A percentile compares a stretch with the other conserved stretches of the same genome.
Evolutionary conservation across 2,329 filamentous ascomycete genomes (phyloP).

Genomic region (Epicoccum sorghinum): DNA sequence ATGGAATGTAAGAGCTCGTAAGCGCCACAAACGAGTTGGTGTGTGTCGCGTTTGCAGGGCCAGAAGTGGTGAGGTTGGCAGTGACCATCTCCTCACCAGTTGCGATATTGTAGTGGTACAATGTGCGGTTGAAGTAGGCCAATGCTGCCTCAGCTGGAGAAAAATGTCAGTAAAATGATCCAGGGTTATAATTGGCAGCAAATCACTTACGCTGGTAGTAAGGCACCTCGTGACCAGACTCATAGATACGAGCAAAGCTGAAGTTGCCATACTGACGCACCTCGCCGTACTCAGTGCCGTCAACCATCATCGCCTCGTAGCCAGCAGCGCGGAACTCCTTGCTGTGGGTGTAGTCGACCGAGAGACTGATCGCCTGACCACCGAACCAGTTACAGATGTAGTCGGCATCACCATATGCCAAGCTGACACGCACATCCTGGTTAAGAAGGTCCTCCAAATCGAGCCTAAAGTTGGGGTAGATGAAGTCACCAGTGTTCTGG

Average conservation of each 20-base stretch:
- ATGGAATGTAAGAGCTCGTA: conserved; percentile 21
- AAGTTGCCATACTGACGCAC: conserved; percentile 77
- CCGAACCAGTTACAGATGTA: conserved; percentile 60
- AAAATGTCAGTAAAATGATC: too few species aligned
- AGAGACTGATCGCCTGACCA: conserved; percentile 71
- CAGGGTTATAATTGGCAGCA: too few species aligned
- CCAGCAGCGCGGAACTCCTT: conserved; percentile 67
- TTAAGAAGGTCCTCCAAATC: conserved; percentile 52
- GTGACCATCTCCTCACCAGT: conserved; percentile 44
- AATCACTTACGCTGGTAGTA: conserved; percentile 46
- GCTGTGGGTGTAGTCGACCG: conserved; percentile 58
- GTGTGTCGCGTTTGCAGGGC: conserved; percentile 47
- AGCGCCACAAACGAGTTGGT: conserved; percentile 47
- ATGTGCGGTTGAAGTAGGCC: conserved; percentile 46
- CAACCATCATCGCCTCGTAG: conserved; percentile 72
- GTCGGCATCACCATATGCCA: conserved; percentile 45
- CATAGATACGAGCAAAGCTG: conserved; percentile 58
- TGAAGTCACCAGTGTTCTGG: conserved; percentile 60
- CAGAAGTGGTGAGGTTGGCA: conserved; percentile 40
- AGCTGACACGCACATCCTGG: conserved; percentile 46
- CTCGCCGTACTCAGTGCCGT: conserved; percentile 65
- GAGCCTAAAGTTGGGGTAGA: conserved; percentile 63
- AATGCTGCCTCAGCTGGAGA: conserved; percentile 36
- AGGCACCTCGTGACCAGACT: conserved; percentile 60
- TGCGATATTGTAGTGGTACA: conserved; percentile 46